phyloP scores from a whole-genome alignment of 2,329 filamentous ascomycete genomes.

The Dactylellina leptospora region DNA sequence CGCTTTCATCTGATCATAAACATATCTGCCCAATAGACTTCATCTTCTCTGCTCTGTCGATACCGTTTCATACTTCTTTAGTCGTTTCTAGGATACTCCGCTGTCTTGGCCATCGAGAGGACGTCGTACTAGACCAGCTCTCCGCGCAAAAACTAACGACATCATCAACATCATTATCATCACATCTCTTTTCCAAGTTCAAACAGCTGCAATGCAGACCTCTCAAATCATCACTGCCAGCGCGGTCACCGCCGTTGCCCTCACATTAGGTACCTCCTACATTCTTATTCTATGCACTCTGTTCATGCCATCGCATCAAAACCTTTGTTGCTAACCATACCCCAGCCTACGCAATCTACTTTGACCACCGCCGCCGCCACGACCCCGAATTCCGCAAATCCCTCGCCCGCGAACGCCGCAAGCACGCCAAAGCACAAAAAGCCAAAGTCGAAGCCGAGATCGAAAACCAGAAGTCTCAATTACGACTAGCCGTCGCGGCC shows the following conservation, averaged over 20 bases:
- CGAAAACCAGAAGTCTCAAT: constrained; percentile 74
- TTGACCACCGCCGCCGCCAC: constrained; percentile 73
- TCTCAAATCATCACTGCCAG: constrained; percentile 50
- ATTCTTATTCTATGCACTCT: neutral
- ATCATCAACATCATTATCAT: neutral
- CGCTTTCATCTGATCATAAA: too few relatives aligned
- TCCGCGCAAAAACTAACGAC: neutral
- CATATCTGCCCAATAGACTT: too few relatives aligned
- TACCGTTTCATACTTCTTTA: too few relatives aligned
- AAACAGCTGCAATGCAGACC: constrained; percentile 27
- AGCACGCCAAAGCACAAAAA: constrained; percentile 75
- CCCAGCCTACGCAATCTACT: constrained; percentile 70
- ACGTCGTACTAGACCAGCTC: constrained; percentile 1
- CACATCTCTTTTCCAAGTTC: neutral
- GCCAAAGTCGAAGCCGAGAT: constrained; percentile 74
- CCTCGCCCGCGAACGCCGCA: constrained; percentile 78
- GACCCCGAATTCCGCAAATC: constrained; percentile 73
- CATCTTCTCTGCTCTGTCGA: too few relatives aligned
- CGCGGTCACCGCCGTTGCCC: constrained; percentile 49
- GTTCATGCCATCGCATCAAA: neutral
- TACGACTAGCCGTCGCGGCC: constrained; percentile 81
- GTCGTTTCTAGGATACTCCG: too few relatives aligned
- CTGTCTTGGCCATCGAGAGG: too few relatives aligned
- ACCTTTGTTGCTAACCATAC: neutral
- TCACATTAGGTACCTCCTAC: constrained; percentile 35